Percentiles rank a stretch among this genome's conserved stretches.
phyloP scores from a whole-genome alignment of 1,284 basidiomycete species.

The Ganoderma leucocontextum region DNA sequence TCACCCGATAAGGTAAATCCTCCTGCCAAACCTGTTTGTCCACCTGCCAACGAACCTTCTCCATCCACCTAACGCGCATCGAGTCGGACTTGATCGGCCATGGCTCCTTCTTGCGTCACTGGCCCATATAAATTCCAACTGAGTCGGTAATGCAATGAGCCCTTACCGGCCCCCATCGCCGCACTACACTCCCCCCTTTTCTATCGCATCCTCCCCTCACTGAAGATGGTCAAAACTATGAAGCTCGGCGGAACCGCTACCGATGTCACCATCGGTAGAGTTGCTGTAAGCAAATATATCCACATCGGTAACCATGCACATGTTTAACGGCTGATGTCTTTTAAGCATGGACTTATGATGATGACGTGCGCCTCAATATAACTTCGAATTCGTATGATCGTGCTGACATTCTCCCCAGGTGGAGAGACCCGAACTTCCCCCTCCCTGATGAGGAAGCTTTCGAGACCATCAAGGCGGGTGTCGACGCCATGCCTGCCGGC shows the following conservation, averaged over 20 bases:
- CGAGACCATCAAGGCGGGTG: conserved; percentile 66
- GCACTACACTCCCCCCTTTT: neutral
- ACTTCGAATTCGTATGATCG: no score
- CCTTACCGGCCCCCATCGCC: neutral
- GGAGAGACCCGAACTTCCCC: conserved; percentile 36
- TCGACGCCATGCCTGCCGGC: conserved; percentile 58
- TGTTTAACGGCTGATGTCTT: neutral
- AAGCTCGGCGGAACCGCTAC: conserved; percentile 4
- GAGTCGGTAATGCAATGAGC: neutral
- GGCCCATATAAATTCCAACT: neutral
- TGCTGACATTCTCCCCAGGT: conserved; percentile 20
- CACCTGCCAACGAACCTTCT: no score
- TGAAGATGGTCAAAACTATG: conserved; percentile 1
- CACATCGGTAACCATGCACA: neutral
- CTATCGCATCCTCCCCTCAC: neutral
- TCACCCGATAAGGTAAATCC: no score
- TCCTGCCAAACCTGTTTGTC: no score
- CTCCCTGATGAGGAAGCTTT: conserved; percentile 65
- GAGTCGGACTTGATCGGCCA: neutral
- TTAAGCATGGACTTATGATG: conserved; percentile 56
- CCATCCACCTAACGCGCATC: no score
- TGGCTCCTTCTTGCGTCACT: neutral
- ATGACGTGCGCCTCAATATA: conserved; percentile 47
- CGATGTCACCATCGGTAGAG: conserved; percentile 8
- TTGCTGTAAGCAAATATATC: conserved; percentile 5